phyloP scores from a whole-genome alignment of 2,329 filamentous ascomycete species.

The Teratosphaeria viscida region DNA sequence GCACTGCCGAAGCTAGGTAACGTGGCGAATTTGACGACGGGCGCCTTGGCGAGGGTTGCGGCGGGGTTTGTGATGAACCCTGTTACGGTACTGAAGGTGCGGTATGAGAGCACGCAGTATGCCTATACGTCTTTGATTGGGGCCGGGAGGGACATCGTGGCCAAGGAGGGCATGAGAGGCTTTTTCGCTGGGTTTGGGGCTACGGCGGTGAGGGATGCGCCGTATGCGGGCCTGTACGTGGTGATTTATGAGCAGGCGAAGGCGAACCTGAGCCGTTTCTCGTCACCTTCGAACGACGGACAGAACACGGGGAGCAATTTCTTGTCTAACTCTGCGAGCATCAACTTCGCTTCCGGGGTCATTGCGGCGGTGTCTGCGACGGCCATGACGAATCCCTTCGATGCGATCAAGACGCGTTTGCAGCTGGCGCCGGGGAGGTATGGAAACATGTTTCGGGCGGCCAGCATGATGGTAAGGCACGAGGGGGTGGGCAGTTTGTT shows the following conservation, averaged over 20 bases:
- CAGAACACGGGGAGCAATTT: not conserved
- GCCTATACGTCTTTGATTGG: constrained; percentile 64
- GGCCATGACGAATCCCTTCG: constrained; percentile 87
- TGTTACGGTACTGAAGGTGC: constrained; percentile 90
- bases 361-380: constrained; percentile 75
- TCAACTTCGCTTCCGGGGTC: constrained; percentile 79
- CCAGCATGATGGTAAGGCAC: constrained; percentile 64
- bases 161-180: constrained; percentile 62
- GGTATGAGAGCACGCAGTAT: constrained; percentile 85
- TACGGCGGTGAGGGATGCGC: constrained; percentile 87
- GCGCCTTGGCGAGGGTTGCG: constrained; percentile 70
- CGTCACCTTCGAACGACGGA: not conserved
- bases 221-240: constrained; percentile 90
- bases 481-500: constrained; percentile 74
- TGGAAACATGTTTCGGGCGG: constrained; percentile 69
- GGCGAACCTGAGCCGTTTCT: constrained; percentile 40
- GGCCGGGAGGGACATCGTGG: constrained; percentile 65
- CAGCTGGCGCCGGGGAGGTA: constrained; percentile 81
- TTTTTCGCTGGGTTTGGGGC: constrained; percentile 93
- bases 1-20: constrained; percentile 74
- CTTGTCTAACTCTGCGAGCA: constrained; percentile 44
- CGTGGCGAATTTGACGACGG: constrained; percentile 73
- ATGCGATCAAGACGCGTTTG: constrained; percentile 89
- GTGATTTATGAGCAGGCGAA: constrained; percentile 86
- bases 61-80: constrained; percentile 92